Conservation (phyloP, 2,329 filamentous ascomycete species). For the Xenosphaeropsis pyriputrescens region DNA sequence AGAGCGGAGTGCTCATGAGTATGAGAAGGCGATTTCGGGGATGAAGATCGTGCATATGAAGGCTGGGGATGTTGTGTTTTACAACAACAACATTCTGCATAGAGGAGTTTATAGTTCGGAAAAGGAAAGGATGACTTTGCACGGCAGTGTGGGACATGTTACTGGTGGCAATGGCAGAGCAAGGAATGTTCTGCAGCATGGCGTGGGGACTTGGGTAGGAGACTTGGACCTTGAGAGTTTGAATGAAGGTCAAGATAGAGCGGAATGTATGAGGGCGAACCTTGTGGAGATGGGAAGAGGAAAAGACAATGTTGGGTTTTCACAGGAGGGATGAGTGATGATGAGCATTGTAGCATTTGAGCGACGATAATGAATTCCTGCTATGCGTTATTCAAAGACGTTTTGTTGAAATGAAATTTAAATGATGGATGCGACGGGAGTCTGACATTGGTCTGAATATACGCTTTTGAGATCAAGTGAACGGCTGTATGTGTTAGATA, state of each 20-base stretch:
- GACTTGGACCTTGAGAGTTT: slow-evolving; percentile 37
- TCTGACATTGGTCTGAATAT: too few relatives aligned
- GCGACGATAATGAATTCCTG: too few relatives aligned
- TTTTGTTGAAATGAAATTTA: too few relatives aligned
- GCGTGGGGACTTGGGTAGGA: slow-evolving; percentile 51
- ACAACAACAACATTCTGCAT: slow-evolving; percentile 81
- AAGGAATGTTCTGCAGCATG: slow-evolving; percentile 63
- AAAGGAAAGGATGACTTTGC: slow-evolving; percentile 54
- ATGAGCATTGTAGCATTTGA: too few relatives aligned
- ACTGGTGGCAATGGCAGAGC: slow-evolving; percentile 40
- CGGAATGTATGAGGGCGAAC: slow-evolving; percentile 47
- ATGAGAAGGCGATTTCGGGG: slow-evolving; percentile 42
- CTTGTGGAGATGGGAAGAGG: slow-evolving; percentile 46
- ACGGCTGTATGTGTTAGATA: too few relatives aligned
- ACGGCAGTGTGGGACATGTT: slow-evolving; percentile 54
- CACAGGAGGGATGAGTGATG: slow-evolving; percentile 30
- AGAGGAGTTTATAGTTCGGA: slow-evolving; percentile 46
- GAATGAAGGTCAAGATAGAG: slow-evolving; percentile 29
- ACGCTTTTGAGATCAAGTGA: too few relatives aligned
- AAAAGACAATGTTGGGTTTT: slow-evolving; percentile 48
- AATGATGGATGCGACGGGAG: too few relatives aligned
- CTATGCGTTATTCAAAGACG: too few relatives aligned
- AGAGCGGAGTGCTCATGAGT: slow-evolving; percentile 55
- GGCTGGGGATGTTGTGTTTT: slow-evolving; percentile 72
- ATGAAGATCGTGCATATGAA: slow-evolving; percentile 52